A percentile compares a stretch with the other conserved stretches of the same genome.
phyloP scores from a whole-genome alignment of 805 yeast species.

The Barnettozyma sucrosica region DNA sequence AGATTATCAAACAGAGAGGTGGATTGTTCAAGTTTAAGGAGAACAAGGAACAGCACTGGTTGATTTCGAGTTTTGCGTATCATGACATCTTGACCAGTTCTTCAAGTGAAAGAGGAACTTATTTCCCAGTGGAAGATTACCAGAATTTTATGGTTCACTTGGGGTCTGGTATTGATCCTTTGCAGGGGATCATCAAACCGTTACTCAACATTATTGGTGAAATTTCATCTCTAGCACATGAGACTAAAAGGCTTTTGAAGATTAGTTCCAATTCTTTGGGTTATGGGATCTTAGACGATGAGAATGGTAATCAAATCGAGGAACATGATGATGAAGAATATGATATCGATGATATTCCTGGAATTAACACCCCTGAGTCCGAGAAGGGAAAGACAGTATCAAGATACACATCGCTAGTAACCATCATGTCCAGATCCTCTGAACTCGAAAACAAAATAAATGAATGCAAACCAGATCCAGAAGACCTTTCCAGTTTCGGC shows the following conservation, averaged over 20 bases:
- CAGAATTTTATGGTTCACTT: conserved; percentile 29
- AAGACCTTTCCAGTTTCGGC: conserved; percentile 35
- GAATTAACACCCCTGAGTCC: conserved; percentile 22
- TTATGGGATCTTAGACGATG: conserved; percentile 24
- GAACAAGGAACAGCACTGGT: conserved; percentile 59
- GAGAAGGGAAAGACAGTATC: conserved; percentile 22
- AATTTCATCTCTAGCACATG: conserved; percentile 54
- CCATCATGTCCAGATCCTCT: conserved; percentile 31
- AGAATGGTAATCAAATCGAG: conserved; percentile 12
- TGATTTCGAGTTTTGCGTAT: conserved; percentile 72
- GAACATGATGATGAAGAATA: conserved; percentile 11
- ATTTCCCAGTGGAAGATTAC: conserved; percentile 58
- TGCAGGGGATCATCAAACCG: conserved; percentile 67
- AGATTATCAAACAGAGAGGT: conserved; percentile 53
- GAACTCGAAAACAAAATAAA: conserved; percentile 45
- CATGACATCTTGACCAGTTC: conserved; percentile 71
- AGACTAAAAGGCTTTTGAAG: conserved; percentile 36
- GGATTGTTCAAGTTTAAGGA: conserved; percentile 49
- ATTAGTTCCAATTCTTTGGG: conserved; percentile 25
- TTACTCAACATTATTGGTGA: conserved; percentile 64
- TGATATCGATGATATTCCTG: conserved; percentile 18
- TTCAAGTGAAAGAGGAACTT: conserved; percentile 53
- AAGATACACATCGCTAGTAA: conserved; percentile 31
- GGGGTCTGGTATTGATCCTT: conserved; percentile 54
- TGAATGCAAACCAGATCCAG: conserved; percentile 44